A percentile compares a stretch with the other conserved stretches of the same genome.
Conservation (phyloP, 768 basidiomycete genomes). For the Dendrothele bispora region DNA sequence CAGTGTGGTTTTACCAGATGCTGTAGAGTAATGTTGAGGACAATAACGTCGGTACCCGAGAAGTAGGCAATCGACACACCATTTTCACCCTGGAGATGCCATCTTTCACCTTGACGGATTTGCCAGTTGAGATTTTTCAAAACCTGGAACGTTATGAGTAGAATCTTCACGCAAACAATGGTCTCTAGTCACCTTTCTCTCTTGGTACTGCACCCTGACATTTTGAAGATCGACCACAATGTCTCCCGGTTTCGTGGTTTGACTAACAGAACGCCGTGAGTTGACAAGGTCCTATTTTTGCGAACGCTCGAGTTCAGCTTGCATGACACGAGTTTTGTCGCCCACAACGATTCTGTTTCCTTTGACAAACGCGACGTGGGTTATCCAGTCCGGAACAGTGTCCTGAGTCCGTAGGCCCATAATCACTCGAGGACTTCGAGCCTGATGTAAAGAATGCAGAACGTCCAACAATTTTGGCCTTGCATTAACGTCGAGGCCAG, state of each 20-base stretch:
- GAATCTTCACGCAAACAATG: background rate
- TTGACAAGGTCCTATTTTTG: too few species aligned
- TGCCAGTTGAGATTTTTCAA: conserved; percentile 81
- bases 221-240: conserved; percentile 61
- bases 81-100: conserved; percentile 90
- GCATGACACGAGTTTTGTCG: conserved; percentile 42
- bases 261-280: too few species aligned
- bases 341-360: conserved; percentile 54
- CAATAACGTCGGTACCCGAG: background rate
- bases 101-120: conserved; percentile 77
- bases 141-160: conserved; percentile 43
- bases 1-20: conserved; percentile 94
- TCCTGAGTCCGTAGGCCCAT: conserved; percentile 72
- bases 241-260: conserved; percentile 23
- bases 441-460: conserved; percentile 51
- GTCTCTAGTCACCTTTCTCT: conserved; percentile 46
- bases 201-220: conserved; percentile 72
- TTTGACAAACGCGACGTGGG: conserved; percentile 60
- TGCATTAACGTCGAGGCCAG: conserved; percentile 71
- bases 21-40: conserved; percentile 35
- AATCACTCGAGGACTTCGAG: conserved; percentile 56
- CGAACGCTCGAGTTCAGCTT: too few species aligned
- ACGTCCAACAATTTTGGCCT: conserved; percentile 57
- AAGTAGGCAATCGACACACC: conserved; percentile 41
- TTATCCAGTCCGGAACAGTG: conserved; percentile 68